These are phyloP conservation scores for Blastocladiella emersonii DNA, from an alignment of 371 early-diverging fungal genomes.

Conservation along the genomic window DNA sequence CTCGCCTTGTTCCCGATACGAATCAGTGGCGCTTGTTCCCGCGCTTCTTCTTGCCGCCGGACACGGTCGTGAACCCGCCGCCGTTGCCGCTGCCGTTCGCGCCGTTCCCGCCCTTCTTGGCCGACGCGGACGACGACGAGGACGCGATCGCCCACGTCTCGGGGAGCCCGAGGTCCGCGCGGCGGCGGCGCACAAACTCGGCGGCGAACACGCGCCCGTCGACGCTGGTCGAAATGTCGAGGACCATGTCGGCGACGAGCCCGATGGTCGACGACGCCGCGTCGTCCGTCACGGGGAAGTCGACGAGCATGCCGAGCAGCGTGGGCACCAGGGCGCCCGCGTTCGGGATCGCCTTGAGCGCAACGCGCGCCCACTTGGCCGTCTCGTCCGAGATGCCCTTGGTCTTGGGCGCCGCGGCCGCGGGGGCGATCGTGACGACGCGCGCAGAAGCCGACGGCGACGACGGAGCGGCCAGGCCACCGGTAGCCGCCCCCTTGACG, in stretches of 20 bases:
- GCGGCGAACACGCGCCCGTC: slow-evolving; percentile 3
- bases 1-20: no score
- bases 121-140: background rate
- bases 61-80: background rate
- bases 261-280: background rate
- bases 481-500: background rate
- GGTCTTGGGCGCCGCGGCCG: background rate
- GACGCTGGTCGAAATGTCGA: background rate
- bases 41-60: background rate
- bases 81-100: background rate
- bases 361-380: background rate
- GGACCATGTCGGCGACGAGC: background rate
- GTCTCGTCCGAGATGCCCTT: background rate
- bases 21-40: background rate
- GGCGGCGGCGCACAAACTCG: slow-evolving; percentile 4
- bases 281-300: background rate
- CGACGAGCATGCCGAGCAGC: background rate
- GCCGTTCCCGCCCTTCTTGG: background rate
- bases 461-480: background rate
- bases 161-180: background rate
- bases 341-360: background rate
- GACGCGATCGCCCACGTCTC: background rate
- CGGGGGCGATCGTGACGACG: background rate
- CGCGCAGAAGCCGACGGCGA: background rate
- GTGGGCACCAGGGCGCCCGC: background rate